These are phyloP conservation scores for Nematocida minor DNA, from an alignment of 371 early-diverging fungal genomes.

Conservation along the genomic window DNA sequence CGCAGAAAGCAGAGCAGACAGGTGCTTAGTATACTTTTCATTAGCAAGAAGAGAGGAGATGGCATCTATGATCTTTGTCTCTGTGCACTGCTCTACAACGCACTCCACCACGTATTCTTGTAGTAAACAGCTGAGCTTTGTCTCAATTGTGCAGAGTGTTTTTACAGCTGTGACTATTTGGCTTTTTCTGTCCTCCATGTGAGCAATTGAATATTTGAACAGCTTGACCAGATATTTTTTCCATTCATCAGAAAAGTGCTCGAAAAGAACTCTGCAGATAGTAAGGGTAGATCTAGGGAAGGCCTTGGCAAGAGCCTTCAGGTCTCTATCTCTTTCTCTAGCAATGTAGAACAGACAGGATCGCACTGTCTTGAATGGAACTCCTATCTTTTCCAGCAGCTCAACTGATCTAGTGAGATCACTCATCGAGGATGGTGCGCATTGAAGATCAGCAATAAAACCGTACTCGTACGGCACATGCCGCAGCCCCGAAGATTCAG, in stretches of 20 bases:
- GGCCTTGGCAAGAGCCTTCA: background rate
- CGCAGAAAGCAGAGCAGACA: background rate
- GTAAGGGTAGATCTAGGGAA: background rate
- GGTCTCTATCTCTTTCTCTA: background rate
- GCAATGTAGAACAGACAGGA: background rate
- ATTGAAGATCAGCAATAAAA: background rate
- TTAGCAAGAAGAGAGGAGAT: background rate
- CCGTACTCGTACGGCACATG: background rate
- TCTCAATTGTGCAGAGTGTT: background rate
- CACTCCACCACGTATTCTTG: background rate
- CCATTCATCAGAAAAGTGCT: background rate
- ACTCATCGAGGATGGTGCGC: background rate
- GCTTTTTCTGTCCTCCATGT: background rate
- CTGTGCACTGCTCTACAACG: background rate
- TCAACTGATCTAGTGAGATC: background rate
- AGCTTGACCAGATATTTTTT: background rate
- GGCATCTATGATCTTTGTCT: background rate
- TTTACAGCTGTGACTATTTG: background rate
- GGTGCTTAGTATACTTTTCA: background rate
- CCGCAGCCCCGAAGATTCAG: background rate
- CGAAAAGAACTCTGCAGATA: background rate
- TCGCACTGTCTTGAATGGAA: background rate
- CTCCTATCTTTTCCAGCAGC: background rate
- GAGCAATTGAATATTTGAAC: background rate
- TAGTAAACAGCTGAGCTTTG: background rate